Evolutionary conservation across 1,284 basidiomycete species (phyloP).

Genomic region (Ganoderma sinense): DNA sequence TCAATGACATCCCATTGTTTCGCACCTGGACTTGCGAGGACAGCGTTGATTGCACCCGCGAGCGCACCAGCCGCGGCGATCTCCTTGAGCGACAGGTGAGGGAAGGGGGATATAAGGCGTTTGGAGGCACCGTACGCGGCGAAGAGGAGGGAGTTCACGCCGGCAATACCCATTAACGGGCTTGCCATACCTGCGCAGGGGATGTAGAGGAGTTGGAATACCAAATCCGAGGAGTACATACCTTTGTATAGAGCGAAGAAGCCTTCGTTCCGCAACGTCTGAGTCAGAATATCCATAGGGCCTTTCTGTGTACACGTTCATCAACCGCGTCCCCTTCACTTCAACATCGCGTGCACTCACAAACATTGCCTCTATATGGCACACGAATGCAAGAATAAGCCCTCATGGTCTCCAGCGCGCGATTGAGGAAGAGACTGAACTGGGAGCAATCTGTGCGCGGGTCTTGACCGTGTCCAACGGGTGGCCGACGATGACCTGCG

Average conservation of each 20-base stretch:
- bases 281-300: slow-evolving; percentile 86
- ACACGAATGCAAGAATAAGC: slow-evolving; percentile 11
- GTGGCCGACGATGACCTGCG: slow-evolving; percentile 87
- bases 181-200: slow-evolving; percentile 83
- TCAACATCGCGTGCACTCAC: slow-evolving; percentile 53
- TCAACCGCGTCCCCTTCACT: neutral
- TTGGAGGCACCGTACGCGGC: slow-evolving; percentile 87
- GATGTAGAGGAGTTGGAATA: neutral
- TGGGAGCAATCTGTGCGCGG: slow-evolving; percentile 79
- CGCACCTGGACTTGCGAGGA: slow-evolving; percentile 88
- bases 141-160: slow-evolving; percentile 95
- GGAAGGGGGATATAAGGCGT: slow-evolving; percentile 88
- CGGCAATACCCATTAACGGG: slow-evolving; percentile 93
- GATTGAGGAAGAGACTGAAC: slow-evolving; percentile 46
- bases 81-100: slow-evolving; percentile 81
- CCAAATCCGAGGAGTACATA: neutral
- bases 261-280: slow-evolving; percentile 89
- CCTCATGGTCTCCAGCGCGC: neutral
- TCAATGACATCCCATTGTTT: slow-evolving; percentile 1
- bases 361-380: slow-evolving; percentile 75
- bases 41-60: slow-evolving; percentile 89
- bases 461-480: slow-evolving; percentile 91
- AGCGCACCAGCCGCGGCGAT: slow-evolving; percentile 88
- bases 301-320: slow-evolving; percentile 71
- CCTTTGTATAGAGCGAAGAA: slow-evolving; percentile 94